Evolutionary conservation across 345 rosid species (phyloP), one percentile per base, ranked within the genome.

Genomic region (Arabidopsis suecica): DNA sequence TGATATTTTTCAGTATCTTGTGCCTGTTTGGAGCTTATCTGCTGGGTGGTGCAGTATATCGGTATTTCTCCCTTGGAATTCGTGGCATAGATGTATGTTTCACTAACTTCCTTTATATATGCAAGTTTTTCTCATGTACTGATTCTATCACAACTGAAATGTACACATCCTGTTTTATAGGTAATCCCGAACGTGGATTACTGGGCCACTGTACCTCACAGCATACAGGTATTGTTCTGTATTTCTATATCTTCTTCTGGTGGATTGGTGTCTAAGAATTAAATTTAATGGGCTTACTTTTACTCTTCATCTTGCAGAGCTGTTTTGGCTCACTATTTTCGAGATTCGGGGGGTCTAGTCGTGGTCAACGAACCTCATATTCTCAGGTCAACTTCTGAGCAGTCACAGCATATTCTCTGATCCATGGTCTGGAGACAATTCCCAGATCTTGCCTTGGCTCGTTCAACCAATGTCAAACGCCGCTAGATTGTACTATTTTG

Each of bases 21-120:
- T 90, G 90, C 72, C 69, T 92, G 49, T 85, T 93, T 75, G 97
- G 97, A 86, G 87, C 84, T 60, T 95, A 95, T 82, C 49, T 95
- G 65, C 75, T 88, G 68, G 96, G 75, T 50, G 98, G 97, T 33
- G 32, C 86, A 69, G 81, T 79, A 61, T 95, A 92, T 85, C 89
- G 97, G 54, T 85, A 70, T 81, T 84, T 84, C 78, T 76, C 84
- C 81, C 91, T 90, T 61, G 88, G 91, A 79, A 62, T 87, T 67
- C 93, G 57, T 38, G 94, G 96, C 66, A 59, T 77, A 78, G 87
- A 90, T 42, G 99, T 95, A 89, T 67, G 89, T 70, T 78, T 74
- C 71, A 63, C 49, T 36, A 12, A 6, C 50, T 68, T 51, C 47
- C 42, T 61, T 47, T 42, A 40, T 18, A 37, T 16, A 53, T 56